Conservation (phyloP, 495 filamentous ascomycete genomes). For the Podospora bellae-mahoneyi region DNA sequence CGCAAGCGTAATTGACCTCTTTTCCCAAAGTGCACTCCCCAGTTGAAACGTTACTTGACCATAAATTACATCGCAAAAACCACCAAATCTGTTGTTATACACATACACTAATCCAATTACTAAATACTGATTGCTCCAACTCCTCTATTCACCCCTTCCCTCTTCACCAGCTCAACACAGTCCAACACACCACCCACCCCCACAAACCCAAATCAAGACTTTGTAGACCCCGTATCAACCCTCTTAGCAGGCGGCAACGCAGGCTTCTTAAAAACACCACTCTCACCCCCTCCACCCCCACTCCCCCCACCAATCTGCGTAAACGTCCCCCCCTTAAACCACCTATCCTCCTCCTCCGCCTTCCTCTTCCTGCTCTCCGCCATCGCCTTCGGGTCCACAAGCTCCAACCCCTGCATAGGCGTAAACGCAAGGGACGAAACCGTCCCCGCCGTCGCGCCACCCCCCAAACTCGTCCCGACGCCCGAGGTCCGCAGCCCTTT, state of each 20-base stretch:
- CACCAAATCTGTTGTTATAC: background rate
- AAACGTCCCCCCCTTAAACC: conserved; percentile 95
- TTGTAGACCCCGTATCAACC: conserved; percentile 44
- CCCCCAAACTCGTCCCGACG: conserved; percentile 61
- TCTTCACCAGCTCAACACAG: background rate
- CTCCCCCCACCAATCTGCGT: conserved; percentile 67
- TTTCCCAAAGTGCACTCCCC: too few relatives aligned
- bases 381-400: conserved; percentile 89
- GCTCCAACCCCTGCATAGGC: conserved; percentile 88
- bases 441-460: conserved; percentile 58
- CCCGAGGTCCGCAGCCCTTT: conserved; percentile 73
- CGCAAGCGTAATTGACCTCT: too few relatives aligned
- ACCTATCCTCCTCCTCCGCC: conserved; percentile 89
- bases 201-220: background rate
- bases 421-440: conserved; percentile 89
- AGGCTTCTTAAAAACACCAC: conserved; percentile 53
- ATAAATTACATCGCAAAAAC: too few relatives aligned
- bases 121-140: background rate
- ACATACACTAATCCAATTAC: background rate
- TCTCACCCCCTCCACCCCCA: conserved; percentile 14
- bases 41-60: too few relatives aligned
- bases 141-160: background rate
- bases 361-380: conserved; percentile 84
- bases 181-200: background rate
- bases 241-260: conserved; percentile 63